Evolutionary conservation across 2,329 filamentous ascomycete species (phyloP).

Genomic region (Bipolaris oryzae): DNA sequence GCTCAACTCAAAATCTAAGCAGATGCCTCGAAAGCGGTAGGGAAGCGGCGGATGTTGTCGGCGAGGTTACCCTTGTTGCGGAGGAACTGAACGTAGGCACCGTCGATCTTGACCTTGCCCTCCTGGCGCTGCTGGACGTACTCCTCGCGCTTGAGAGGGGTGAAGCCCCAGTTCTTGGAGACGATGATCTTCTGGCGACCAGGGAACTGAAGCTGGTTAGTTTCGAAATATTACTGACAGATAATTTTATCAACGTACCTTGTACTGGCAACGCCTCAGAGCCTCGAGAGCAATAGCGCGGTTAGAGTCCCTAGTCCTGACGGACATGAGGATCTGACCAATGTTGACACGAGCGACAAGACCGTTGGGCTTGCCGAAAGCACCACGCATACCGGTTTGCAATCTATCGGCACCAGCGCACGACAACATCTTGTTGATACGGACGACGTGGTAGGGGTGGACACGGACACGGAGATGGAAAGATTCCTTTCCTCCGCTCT

Average conservation of each 20-base stretch:
- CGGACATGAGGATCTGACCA: conserved; percentile 96
- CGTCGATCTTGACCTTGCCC: conserved; percentile 93
- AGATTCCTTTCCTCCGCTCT: conserved; percentile 72
- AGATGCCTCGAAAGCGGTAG: conserved; percentile 74
- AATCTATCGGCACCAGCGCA: conserved; percentile 99
- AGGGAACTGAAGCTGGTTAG: conserved; percentile 67
- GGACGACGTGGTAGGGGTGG: conserved; percentile 99
- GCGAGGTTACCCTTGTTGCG: conserved; percentile 86
- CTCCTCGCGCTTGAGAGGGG: conserved; percentile 94
- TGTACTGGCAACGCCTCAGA: conserved; percentile 99
- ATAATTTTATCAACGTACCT: conserved; percentile 55
- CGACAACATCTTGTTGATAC: conserved; percentile 99
- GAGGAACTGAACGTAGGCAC: conserved; percentile 99
- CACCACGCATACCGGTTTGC: conserved; percentile 99
- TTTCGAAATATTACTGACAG: background rate
- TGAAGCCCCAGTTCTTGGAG: conserved; percentile 99
- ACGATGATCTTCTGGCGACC: conserved; percentile 99
- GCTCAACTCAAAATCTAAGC: conserved; percentile 36
- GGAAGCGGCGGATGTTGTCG: conserved; percentile 93
- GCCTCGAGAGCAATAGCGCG: conserved; percentile 94
- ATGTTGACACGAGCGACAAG: conserved; percentile 99
- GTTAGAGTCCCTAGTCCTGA: conserved; percentile 95
- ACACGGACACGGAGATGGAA: conserved; percentile 78
- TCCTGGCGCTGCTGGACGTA: conserved; percentile 94
- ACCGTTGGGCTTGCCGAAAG: conserved; percentile 99